phyloP scores from a whole-genome alignment of 495 filamentous ascomycete species.

The Baudoinia panamericana region DNA sequence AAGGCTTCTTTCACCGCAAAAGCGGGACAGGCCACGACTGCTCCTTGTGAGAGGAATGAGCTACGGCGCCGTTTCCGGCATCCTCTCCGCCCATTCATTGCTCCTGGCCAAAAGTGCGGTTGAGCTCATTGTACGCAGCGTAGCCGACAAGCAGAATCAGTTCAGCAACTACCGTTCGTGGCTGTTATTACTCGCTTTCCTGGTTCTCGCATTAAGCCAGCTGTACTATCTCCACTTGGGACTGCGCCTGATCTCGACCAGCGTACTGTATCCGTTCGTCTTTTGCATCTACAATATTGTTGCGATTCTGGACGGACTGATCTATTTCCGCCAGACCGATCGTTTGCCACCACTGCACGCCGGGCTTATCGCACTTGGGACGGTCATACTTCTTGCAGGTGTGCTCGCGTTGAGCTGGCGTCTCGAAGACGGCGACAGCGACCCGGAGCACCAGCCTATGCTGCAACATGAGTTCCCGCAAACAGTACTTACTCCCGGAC shows the following conservation, averaged over 20 bases:
- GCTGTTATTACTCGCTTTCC: slow-evolving; percentile 74
- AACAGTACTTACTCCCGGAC: slow-evolving; percentile 51
- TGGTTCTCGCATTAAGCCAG: slow-evolving; percentile 74
- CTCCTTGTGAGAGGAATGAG: slow-evolving; percentile 77
- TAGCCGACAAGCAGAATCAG: slow-evolving; percentile 78
- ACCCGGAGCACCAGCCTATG: slow-evolving; percentile 6
- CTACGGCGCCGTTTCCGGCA: slow-evolving; percentile 72
- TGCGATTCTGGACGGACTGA: slow-evolving; percentile 89
- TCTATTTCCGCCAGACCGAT: slow-evolving; percentile 86
- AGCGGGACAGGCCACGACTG: slow-evolving; percentile 36
- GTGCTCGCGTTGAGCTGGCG: slow-evolving; percentile 92
- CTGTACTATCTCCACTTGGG: slow-evolving; percentile 91
- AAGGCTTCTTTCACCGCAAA: slow-evolving; percentile 3
- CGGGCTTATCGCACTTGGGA: slow-evolving; percentile 75
- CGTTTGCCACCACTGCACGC: slow-evolving; percentile 63
- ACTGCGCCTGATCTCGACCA: slow-evolving; percentile 86
- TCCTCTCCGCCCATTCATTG: slow-evolving; percentile 83
- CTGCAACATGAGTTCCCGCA: slow-evolving; percentile 34
- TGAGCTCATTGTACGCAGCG: slow-evolving; percentile 86
- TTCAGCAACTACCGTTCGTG: slow-evolving; percentile 97
- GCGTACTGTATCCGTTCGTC: slow-evolving; percentile 90
- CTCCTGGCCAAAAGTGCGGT: slow-evolving; percentile 94
- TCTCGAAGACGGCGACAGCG: slow-evolving; percentile 43
- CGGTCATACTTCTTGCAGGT: slow-evolving; percentile 68
- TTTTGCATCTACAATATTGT: slow-evolving; percentile 99